Base-by-base conservation (phyloP, 306 rosid genomes). In the Corylus heterophylla region DNA sequence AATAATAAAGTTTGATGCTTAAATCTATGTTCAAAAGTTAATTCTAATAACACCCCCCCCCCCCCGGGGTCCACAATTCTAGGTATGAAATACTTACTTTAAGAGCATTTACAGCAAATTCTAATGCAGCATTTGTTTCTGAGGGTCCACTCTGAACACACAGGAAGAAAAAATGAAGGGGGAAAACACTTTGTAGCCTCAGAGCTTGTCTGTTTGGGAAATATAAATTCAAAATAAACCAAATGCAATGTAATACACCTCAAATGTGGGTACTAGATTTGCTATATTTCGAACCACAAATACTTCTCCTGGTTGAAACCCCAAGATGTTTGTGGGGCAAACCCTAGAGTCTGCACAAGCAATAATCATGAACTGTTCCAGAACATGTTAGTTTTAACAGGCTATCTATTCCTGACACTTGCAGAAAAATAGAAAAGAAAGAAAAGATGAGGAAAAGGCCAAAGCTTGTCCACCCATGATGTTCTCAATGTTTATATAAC, bases 291-390 rank as follows among this genome's bases (percentile, higher is more conserved):
- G 97, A 22, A 95, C 85, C 39, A 78, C 80, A 85, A 93, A 95
- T 61, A 97, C 92, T 83, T 95, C 99, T 71, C 99, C 99, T 0
- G 99, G 99, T 79, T 88, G 97, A 84, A 95, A 91, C 79, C 98
- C 99, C 85, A 95, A 72, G 79, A 95, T 84, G 74, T 74, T 85
- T 3, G 98, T 88, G 66, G 99, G 99, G 74, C 99, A 95, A 59
- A 95, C 99, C 83, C 98, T 89, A 37, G 99, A 95, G 84, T 95
- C 99, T 84, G 94, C 99, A 95, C 99, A 95, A 55, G 98, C 90
- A 84, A 95, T 90, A 83, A 95, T 92, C 96, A 95, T 86, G 83
- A 93, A 93, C 99, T 95, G 94, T 91, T 80, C 91, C 48, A 16
- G 79, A 74, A 88, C 77, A 56, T 18, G 89, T 93, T 80, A 90